A percentile compares a stretch with the other conserved stretches of the same genome.
phyloP scores from a whole-genome alignment of 2,329 filamentous ascomycete species.

The Arachnopeziza araneosa region DNA sequence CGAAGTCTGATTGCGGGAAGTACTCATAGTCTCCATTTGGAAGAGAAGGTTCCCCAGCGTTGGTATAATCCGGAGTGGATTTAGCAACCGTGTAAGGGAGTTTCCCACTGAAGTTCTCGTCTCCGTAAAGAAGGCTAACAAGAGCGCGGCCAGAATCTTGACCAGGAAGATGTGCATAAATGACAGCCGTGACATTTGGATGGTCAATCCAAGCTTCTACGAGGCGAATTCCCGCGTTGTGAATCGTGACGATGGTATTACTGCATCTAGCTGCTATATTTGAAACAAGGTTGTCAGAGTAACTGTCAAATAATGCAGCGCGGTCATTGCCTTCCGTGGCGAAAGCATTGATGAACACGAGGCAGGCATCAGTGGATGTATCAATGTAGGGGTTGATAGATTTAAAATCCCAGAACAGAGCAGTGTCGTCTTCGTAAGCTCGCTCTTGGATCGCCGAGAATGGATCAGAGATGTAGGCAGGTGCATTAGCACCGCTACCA shows the following conservation, averaged over 20 bases:
- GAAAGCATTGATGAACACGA: conserved; percentile 63
- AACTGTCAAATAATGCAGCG: conserved; percentile 57
- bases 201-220: conserved; percentile 55
- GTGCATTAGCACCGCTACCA: conserved; percentile 43
- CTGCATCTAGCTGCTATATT: conserved; percentile 48
- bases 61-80: conserved; percentile 46
- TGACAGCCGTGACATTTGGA: conserved; percentile 55
- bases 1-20: conserved; percentile 38
- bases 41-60: conserved; percentile 41
- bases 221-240: conserved; percentile 55
- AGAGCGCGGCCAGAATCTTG: conserved; percentile 57
- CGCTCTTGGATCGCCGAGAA: conserved; percentile 49
- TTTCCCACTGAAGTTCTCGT: conserved; percentile 45
- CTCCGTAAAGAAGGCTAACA: conserved; percentile 55
- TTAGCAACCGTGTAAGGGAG: conserved; percentile 63
- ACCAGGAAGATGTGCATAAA: conserved; percentile 56
- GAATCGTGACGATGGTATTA: conserved; percentile 58
- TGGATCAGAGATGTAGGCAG: conserved; percentile 46
- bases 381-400: conserved; percentile 43
- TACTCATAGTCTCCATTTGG: conserved; percentile 28
- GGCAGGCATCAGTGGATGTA: conserved; percentile 53
- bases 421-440: conserved; percentile 49
- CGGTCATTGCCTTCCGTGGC: conserved; percentile 68
- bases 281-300: conserved; percentile 45
- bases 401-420: conserved; percentile 54